Base-by-base conservation (phyloP, 1,284 basidiomycete species). In the Apiotrichum sp. region DNA sequence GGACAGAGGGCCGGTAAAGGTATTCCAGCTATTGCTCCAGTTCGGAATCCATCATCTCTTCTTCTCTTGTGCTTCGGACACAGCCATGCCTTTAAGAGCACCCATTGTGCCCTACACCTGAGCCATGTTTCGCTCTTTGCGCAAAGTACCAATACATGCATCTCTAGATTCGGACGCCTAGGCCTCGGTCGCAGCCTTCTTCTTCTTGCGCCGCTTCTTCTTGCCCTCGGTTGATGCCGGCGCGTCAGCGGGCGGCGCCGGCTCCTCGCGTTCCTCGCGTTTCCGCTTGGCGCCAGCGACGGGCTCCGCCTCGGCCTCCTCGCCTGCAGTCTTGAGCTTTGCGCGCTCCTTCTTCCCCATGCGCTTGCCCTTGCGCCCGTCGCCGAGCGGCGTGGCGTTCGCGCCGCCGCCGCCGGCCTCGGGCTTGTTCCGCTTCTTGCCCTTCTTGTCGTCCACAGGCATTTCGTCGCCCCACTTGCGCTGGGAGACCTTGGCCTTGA, bases 401-500 rank as follows among this genome's bases (percentile, higher is more conserved):
- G 56, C 47, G 31, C 59, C 59, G 8, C 52, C 58, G 1, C 42
- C 47, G n/a, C 47, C 55, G 10, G 7, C 9, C 13, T 22, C 11
- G 31, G 34, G 2, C 52, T 48, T 16, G 29, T 29, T 29, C 29
- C 29, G 29, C 29, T 29, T 29, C 38, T 32, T n/a, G 44, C 31
- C 34, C 41, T 52, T 58, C 45, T 56, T 55, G 45, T 52, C 50
- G 50, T 59, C 62, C 6, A 61, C 66, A 6, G 64, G 65, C n/a
- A 65, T 34, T 43, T 78, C 77, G 48, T 77, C 78, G 39, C 79
- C 79, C 79, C 80, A 80, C 50, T 67, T 70, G 38, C 80, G 67
- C 14, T 61, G 67, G 32, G 72, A 73, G 46, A 93, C 73, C 59
- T 79, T 82, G 14, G 79, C 71, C 66, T 86, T 86, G 53, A 96